Evolutionary conservation across 345 rosid genomes (phyloP).

Genomic region (Rhizophora mangle): DNA sequence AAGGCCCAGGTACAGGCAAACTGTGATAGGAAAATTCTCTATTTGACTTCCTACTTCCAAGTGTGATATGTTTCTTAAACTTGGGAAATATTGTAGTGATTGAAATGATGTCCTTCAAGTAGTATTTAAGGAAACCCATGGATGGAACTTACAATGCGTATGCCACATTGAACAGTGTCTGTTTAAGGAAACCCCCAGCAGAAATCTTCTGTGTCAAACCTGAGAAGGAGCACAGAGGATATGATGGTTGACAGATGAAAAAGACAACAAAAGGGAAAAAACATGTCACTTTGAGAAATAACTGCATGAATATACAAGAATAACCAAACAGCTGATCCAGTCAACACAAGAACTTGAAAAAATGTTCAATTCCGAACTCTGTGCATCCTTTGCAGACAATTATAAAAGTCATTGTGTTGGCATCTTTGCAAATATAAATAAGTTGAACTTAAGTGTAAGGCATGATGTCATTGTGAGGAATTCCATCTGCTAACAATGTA

Average conservation of each 20-base stretch:
- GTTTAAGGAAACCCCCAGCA: conserved; percentile 57
- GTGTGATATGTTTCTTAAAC: no score
- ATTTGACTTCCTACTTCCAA: no score
- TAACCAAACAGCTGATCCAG: neutral
- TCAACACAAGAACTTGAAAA: neutral
- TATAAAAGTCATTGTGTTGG: no score
- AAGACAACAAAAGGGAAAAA: neutral
- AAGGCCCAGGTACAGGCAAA: no score
- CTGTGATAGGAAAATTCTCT: no score
- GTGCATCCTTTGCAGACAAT: no score
- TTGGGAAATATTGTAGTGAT: neutral
- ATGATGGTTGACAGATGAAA: conserved; percentile 4
- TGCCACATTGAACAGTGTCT: conserved; percentile 65
- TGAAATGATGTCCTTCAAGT: conserved; percentile 2
- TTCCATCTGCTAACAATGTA: no score
- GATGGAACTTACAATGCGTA: conserved; percentile 59
- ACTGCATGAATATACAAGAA: neutral
- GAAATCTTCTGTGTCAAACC: conserved; percentile 84
- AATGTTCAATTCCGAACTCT: neutral
- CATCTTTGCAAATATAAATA: no score
- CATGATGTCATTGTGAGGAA: no score
- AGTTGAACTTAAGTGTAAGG: no score
- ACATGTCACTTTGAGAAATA: neutral
- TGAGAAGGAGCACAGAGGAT: conserved; percentile 28
- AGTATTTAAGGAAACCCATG: neutral